phyloP scores from a whole-genome alignment of 225 moss, liverwort and hornwort genomes.

The Marchantia polymorpha region DNA sequence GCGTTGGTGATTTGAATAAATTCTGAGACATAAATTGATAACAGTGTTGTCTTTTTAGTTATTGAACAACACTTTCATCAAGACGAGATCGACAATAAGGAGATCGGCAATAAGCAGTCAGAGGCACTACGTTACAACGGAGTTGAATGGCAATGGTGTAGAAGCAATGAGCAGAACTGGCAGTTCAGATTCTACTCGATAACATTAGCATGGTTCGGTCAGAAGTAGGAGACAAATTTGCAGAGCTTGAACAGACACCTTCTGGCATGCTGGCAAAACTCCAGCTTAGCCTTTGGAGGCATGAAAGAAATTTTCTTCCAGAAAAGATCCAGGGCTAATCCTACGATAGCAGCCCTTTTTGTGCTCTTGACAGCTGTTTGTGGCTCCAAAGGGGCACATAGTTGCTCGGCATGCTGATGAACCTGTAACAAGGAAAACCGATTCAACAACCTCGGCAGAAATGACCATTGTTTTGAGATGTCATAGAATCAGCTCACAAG shows the following conservation, averaged over 20 bases:
- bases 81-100: neutral
- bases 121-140: neutral
- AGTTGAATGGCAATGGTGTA: neutral
- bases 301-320: slow-evolving; percentile 62
- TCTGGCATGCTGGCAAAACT: slow-evolving; percentile 75
- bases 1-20: neutral
- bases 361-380: slow-evolving; percentile 90
- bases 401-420: slow-evolving; percentile 44
- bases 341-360: slow-evolving; percentile 77
- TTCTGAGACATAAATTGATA: neutral
- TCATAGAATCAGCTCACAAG: neutral
- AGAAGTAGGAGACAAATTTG: neutral
- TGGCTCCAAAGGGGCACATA: slow-evolving; percentile 82
- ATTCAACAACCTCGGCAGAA: neutral
- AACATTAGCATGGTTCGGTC: neutral
- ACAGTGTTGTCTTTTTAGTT: neutral
- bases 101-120: neutral
- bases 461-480: neutral
- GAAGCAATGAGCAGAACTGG: neutral
- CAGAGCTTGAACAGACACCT: slow-evolving; percentile 47
- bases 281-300: slow-evolving; percentile 83
- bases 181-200: neutral
- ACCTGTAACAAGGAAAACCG: slow-evolving; percentile 15
- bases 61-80: no score
- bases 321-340: slow-evolving; percentile 83